Percentiles rank a stretch among this genome's conserved stretches.
Conservation (phyloP, 768 basidiomycete species). For the Crepidotus variabilis region DNA sequence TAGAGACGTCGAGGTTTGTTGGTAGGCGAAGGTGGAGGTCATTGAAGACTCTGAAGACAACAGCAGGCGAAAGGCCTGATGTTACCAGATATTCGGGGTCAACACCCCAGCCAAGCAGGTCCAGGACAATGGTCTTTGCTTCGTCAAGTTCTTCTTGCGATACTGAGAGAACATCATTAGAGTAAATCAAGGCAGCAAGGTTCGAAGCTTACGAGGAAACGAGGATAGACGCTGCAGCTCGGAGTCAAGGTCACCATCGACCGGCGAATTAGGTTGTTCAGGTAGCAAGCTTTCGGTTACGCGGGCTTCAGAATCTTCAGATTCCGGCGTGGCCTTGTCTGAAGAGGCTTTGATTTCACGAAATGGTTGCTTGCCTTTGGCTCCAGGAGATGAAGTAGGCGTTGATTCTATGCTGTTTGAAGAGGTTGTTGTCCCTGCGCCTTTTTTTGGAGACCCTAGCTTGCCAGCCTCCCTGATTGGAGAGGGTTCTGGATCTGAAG, state of each 20-base stretch:
- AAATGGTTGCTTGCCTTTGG: too few relatives aligned
- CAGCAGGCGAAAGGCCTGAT: slow-evolving; percentile 36
- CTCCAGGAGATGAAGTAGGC: not conserved
- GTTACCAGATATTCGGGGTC: slow-evolving; percentile 44
- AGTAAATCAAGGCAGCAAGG: not conserved
- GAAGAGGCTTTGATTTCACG: not conserved
- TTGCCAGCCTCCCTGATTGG: not conserved
- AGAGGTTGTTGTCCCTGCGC: not conserved
- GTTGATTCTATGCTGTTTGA: not conserved
- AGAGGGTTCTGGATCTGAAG: not conserved
- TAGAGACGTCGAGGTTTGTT: slow-evolving; percentile 16
- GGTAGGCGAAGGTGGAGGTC: slow-evolving; percentile 39
- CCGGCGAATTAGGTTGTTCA: too few relatives aligned
- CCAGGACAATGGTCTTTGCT: slow-evolving; percentile 46
- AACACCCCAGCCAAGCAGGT: slow-evolving; percentile 55
- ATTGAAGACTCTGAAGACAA: slow-evolving; percentile 36
- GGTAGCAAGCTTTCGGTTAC: too few relatives aligned
- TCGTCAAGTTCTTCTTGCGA: slow-evolving; percentile 36
- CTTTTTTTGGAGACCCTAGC: not conserved
- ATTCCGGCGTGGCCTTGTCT: not conserved
- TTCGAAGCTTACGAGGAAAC: not conserved
- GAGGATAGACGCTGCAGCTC: not conserved
- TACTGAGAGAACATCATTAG: slow-evolving; percentile 25
- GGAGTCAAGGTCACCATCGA: not conserved
- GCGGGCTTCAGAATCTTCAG: not conserved